Evolutionary conservation across 2,329 filamentous ascomycete species (phyloP).

Genomic region (Botryotinia convoluta): DNA sequence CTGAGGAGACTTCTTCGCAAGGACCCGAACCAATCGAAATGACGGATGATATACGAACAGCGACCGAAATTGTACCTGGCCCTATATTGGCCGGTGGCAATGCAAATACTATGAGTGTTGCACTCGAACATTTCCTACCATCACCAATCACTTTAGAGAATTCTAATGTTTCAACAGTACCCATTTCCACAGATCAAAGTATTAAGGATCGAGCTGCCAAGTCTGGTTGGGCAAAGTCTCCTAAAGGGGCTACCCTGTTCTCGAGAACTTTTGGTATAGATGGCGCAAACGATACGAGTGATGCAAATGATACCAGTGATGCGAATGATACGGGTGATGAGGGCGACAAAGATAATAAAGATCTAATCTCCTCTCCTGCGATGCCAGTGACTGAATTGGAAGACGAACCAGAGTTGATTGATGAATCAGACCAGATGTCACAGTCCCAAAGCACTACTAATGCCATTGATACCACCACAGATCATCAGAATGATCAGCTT

Average conservation of each 20-base stretch:
- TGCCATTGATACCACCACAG: not conserved
- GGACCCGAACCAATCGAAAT: not conserved
- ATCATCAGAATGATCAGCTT: slow-evolving; percentile 8
- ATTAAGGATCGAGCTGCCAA: slow-evolving; percentile 6
- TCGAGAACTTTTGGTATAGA: slow-evolving; percentile 14
- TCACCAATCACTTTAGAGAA: not conserved
- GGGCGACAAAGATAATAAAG: not conserved
- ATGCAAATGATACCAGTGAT: slow-evolving; percentile 8
- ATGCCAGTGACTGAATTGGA: not conserved
- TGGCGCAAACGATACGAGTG: slow-evolving; percentile 13
- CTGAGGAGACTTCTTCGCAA: not conserved
- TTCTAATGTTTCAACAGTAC: not conserved
- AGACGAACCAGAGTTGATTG: not conserved
- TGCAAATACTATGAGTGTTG: not conserved
- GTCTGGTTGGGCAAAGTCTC: slow-evolving; percentile 13
- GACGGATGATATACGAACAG: not conserved
- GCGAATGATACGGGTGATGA: slow-evolving; percentile 15
- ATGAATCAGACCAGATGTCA: not conserved
- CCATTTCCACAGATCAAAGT: not conserved
- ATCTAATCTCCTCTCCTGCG: not conserved
- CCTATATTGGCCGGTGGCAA: not conserved
- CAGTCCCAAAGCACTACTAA: not conserved
- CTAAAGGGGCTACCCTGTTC: slow-evolving; percentile 6
- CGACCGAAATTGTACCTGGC: too few relatives aligned
- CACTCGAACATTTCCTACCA: not conserved